Conservation (phyloP, 1,284 basidiomycete genomes). For the Cutaneotrichosporon sp. region DNA sequence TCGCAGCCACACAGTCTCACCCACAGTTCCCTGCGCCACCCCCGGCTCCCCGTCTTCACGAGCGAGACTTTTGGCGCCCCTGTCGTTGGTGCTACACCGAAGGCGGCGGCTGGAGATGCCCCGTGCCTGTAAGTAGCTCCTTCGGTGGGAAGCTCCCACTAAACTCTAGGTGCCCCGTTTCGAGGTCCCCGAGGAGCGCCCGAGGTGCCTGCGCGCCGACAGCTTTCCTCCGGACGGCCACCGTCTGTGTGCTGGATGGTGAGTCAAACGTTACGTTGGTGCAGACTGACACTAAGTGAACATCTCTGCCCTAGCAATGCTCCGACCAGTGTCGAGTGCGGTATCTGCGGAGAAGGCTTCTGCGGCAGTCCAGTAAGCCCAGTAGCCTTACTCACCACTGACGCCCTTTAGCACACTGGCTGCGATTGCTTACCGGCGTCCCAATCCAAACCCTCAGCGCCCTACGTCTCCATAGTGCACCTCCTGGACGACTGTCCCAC, state of each 20-base stretch:
- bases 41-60: constrained; percentile 13
- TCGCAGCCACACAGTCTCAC: neutral
- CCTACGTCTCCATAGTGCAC: constrained; percentile 10
- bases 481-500: constrained; percentile 21
- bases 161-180: constrained; percentile 18
- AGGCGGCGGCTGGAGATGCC: constrained; percentile 21
- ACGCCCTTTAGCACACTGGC: constrained; percentile 1
- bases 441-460: constrained; percentile 11
- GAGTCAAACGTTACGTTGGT: neutral
- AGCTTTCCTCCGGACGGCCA: constrained; percentile 22
- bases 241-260: constrained; percentile 24
- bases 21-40: constrained; percentile 22
- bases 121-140: constrained; percentile 12
- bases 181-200: constrained; percentile 18
- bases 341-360: constrained; percentile 25
- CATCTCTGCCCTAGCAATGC: constrained; percentile 17
- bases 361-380: constrained; percentile 15
- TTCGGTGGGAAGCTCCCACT: neutral
- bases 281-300: constrained; percentile 10
- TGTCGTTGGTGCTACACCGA: constrained; percentile 22
- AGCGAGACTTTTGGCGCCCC: constrained; percentile 20
- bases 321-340: constrained; percentile 15
- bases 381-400: neutral
- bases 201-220: constrained; percentile 16
- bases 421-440: constrained; percentile 16